Base-by-base conservation (phyloP, 345 rosid species). In the Adansonia digitata region DNA sequence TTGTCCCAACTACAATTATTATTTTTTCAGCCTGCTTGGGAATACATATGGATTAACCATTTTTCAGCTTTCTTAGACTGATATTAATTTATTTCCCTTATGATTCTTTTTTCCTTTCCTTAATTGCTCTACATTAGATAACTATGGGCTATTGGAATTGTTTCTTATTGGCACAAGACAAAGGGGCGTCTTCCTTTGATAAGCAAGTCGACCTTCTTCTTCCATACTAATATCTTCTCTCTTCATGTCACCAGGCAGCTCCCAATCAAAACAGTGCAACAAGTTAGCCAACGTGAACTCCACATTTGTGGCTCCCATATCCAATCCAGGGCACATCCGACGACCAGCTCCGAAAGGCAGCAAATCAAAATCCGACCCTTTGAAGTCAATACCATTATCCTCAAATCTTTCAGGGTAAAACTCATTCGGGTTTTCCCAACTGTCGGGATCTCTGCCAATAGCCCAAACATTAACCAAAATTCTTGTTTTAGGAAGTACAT, bases 281-380 rank as follows among this genome's bases (percentile, higher is more conserved):
- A 69, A 46, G 57, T 69, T 69, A 48, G 57, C 72, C 56, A 46
- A 46, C 0, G 57, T 24, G 56, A 43, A 69, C 26, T 46, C 72
- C 6, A 69, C 39, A 48, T 15, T 69, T 0, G 72, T 29, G 20
- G 26, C 56, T 24, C 56, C 57, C 72, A 69, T 69, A 7, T 20
- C 24, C 39, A 69, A 43, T 14, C 72, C 57, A 9, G 72, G 57
- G 40, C 72, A 69, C 12, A 29, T 49, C 17, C 57, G 57, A 2
- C 72, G 57, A 48, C 72, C 56, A n/a, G 39, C 35, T 6, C 72
- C 72, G 20, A 68, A 68, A 1, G 56, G 72, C 0, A 68, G 17
- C 37, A 42, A 45, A 12, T 68, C 37, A 17, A 69, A 69, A 48
- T 69, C 8, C 0, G 55, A 26, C 14, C 72, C 57, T 69, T 31